Evolutionary conservation across 345 rosid species (phyloP).

Genomic region (Hirschfeldia incana): DNA sequence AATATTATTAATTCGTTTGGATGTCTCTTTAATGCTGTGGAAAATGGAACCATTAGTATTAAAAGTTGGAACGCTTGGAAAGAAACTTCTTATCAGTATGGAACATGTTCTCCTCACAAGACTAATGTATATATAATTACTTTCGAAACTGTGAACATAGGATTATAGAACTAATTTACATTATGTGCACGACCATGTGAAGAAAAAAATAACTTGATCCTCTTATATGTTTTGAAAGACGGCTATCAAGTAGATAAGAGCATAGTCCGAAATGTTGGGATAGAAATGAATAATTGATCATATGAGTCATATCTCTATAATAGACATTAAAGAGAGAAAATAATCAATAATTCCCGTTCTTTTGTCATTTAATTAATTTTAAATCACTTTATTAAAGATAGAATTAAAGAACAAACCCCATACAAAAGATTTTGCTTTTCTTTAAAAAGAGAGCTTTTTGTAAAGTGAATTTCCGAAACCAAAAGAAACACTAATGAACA

Average conservation of each 20-base stretch:
- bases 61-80: neutral
- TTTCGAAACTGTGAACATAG: neutral
- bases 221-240: neutral
- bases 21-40: conserved; percentile 3
- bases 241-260: neutral
- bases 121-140: neutral
- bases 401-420: conserved; percentile 39
- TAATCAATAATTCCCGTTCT: conserved; percentile 18
- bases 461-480: conserved; percentile 33
- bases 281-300: conserved; percentile 31
- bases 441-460: conserved; percentile 24
- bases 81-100: conserved; percentile 7
- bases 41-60: conserved; percentile 6
- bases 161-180: neutral
- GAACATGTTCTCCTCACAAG: neutral
- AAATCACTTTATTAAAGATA: conserved; percentile 52
- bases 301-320: conserved; percentile 26
- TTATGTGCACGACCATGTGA: neutral
- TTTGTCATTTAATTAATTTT: conserved; percentile 35
- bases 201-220: neutral
- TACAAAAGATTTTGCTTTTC: conserved; percentile 42
- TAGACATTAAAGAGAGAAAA: conserved; percentile 17
- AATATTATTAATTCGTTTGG: conserved; percentile 8
- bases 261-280: conserved; percentile 22
- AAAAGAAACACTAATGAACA: conserved; percentile 32